Base-by-base conservation (phyloP, 495 filamentous ascomycete genomes). In the Lophium mytilinum region DNA sequence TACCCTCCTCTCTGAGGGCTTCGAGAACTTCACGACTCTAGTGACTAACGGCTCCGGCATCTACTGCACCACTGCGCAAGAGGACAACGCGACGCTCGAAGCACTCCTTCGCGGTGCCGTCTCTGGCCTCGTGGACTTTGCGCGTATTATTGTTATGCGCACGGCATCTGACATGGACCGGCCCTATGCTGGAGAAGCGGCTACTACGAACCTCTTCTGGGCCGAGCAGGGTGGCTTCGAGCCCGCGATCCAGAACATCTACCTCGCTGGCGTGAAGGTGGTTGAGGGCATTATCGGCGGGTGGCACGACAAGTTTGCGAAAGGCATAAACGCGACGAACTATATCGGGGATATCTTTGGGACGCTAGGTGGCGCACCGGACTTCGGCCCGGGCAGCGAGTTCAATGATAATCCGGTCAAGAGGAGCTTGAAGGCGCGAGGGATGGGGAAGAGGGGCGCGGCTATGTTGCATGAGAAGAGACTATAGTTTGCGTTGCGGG, bases 341-440 rank as follows among this genome's bases (percentile, higher is more conserved):
- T 89, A 89, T 57, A 73, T 90, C 35, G 87, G 87, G 8, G 83
- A 89, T 66, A 82, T 88, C 50, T 82, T 85, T 54, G 86, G 84
- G 9, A 80, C 79, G 8, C 61, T 88, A 37, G 84, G 85, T 12
- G 84, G 83, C 6, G 63, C 63, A 24, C 84, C 84, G 0, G 81
- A 86, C 66, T 88, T 87, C 71, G 85, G 84, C 0, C 78, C 80
- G 0, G 80, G 79, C 0, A 74, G 70, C 52, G 34, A 53, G 30
- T 70, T 70, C 19, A 58, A 60, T 21, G 70, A 67, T 10, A 55
- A 52, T 37, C 68, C 65, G 50, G 61, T 58, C 10, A 21, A 12
- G 40, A 30, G 24, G 24, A 30, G 24, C 24, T 10, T 33, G 51
- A 41, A 41, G 39, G 19, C 19, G 51, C 17, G 39, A 41, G 51